Percentiles rank a stretch among this genome's conserved stretches.
These are phyloP conservation scores for Exophiala sideris DNA, from an alignment of 2,329 filamentous ascomycete genomes.

Conservation along the genomic window DNA sequence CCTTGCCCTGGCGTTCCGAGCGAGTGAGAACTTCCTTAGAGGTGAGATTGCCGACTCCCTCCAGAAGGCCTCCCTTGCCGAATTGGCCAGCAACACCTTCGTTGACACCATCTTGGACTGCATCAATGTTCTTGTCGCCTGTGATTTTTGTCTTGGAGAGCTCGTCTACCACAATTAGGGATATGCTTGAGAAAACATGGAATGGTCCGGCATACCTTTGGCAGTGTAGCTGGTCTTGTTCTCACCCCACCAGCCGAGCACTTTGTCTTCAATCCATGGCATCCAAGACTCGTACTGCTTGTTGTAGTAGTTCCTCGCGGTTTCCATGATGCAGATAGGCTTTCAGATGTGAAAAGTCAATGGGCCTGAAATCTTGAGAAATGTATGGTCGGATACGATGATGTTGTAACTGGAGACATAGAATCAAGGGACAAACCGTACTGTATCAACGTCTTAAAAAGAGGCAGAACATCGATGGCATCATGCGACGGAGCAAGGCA, in stretches of 20 bases:
- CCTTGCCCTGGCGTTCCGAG: slow-evolving; percentile 45
- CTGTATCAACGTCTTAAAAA: neutral
- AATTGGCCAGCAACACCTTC: slow-evolving; percentile 61
- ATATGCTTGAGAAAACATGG: neutral
- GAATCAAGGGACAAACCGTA: neutral
- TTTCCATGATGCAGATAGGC: slow-evolving; percentile 44
- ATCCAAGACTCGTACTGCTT: slow-evolving; percentile 71
- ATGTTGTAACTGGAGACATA: neutral
- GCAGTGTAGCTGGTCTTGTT: slow-evolving; percentile 72
- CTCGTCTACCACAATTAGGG: slow-evolving; percentile 49
- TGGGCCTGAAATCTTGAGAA: neutral
- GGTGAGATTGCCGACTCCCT: slow-evolving; percentile 30
- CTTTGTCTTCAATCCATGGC: slow-evolving; percentile 72
- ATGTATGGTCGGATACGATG: neutral
- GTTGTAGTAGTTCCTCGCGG: slow-evolving; percentile 64
- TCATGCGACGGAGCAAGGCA: slow-evolving; percentile 7
- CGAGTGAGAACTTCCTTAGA: slow-evolving; percentile 31
- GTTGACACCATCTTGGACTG: slow-evolving; percentile 65
- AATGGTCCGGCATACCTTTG: slow-evolving; percentile 53
- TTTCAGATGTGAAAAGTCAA: neutral
- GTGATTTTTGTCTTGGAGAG: slow-evolving; percentile 69
- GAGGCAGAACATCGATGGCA: slow-evolving; percentile 9
- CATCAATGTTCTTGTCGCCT: slow-evolving; percentile 63
- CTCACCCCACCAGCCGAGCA: slow-evolving; percentile 69
- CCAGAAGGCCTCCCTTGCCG: slow-evolving; percentile 61